Evolutionary conservation across 257 asterid genomes (phyloP).

Genomic region (Petunia axillaris): DNA sequence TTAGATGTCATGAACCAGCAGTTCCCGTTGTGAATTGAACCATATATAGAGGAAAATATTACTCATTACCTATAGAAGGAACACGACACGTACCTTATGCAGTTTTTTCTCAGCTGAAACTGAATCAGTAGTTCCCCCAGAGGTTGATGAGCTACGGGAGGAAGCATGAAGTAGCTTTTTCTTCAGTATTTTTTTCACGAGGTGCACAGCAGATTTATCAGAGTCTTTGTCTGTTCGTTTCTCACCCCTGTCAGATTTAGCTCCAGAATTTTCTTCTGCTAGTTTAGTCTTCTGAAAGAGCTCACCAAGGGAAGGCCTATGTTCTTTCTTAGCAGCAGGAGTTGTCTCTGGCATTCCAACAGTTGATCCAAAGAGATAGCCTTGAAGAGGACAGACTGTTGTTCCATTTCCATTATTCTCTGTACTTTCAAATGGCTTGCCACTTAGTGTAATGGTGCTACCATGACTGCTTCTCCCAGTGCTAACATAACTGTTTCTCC

Average conservation of each 20-base stretch:
- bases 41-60: neutral
- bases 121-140: conserved; percentile 54
- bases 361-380: conserved; percentile 83
- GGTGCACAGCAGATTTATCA: conserved; percentile 66
- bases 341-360: conserved; percentile 58
- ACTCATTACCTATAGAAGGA: neutral
- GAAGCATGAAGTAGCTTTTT: conserved; percentile 52
- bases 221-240: conserved; percentile 62
- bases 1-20: conserved; percentile 2
- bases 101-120: conserved; percentile 68
- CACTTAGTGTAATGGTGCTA: conserved; percentile 67
- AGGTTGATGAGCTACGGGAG: conserved; percentile 42
- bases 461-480: conserved; percentile 74
- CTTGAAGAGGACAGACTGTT: conserved; percentile 75
- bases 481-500: conserved; percentile 81
- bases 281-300: conserved; percentile 81
- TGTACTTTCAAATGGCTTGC: conserved; percentile 58
- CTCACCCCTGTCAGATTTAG: conserved; percentile 52
- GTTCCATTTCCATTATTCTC: conserved; percentile 57
- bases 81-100: conserved; percentile 52
- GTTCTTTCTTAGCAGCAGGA: conserved; percentile 56
- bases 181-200: conserved; percentile 75
- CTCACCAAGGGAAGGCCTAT: conserved; percentile 88
- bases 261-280: conserved; percentile 59
- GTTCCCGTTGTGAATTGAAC: neutral